A percentile compares a stretch with the other conserved stretches of the same genome.
Conservation (phyloP, 768 basidiomycete genomes). For the Russula brevipes region DNA sequence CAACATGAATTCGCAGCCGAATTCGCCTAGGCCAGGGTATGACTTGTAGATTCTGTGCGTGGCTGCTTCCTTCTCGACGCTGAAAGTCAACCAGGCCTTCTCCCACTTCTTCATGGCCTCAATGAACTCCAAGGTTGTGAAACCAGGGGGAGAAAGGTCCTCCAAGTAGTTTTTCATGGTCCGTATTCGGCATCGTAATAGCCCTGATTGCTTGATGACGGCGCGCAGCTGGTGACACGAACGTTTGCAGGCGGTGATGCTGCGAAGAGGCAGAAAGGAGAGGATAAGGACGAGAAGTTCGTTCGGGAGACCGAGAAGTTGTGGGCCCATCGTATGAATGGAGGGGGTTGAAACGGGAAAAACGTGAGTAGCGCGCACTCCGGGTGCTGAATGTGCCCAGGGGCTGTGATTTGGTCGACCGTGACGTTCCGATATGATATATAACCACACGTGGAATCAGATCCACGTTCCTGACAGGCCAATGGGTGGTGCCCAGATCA, state of each 20-base stretch:
- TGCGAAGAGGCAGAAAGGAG: not conserved
- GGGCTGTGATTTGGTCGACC: not conserved
- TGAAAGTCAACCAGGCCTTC: constrained; percentile 5
- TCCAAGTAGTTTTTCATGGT: not conserved
- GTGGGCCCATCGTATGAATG: not conserved
- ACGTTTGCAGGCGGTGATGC: constrained; percentile 5
- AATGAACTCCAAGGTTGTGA: constrained; percentile 2
- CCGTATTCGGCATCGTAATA: not conserved
- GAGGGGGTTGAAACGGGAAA: not conserved
- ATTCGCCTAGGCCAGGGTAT: not conserved
- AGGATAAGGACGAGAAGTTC: constrained; percentile 11
- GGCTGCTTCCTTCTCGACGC: not conserved
- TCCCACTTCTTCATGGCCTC: constrained; percentile 3
- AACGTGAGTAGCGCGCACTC: not conserved
- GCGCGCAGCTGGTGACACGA: constrained; percentile 8
- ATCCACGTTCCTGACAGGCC: constrained; percentile 1
- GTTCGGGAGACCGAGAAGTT: constrained; percentile 7
- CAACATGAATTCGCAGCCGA: constrained; percentile 1
- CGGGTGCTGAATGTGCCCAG: not conserved
- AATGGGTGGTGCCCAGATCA: not conserved
- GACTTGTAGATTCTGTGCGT: not conserved
- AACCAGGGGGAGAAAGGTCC: constrained; percentile 2
- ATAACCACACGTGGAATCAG: not conserved
- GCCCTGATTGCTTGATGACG: constrained; percentile 1
- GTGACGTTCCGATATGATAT: not conserved